Percentiles rank a stretch among this genome's conserved stretches.
Conservation (phyloP, 495 filamentous ascomycete species). For the Penicillium riverlandense region DNA sequence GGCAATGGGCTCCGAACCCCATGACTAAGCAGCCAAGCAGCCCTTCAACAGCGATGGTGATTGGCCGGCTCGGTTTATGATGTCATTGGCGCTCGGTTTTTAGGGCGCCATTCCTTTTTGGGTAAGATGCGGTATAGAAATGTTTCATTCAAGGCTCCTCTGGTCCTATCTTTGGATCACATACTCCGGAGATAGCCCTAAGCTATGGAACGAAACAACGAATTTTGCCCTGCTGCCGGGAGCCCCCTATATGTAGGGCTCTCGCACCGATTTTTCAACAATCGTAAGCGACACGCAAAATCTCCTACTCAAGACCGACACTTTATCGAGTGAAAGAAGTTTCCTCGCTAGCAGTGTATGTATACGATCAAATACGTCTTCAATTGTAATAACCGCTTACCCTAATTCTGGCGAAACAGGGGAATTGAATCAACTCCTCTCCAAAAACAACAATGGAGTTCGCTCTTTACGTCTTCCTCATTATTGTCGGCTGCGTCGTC, state of each 20-base stretch:
- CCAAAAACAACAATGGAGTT: slow-evolving; percentile 8
- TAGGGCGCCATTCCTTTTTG: slow-evolving; percentile 9
- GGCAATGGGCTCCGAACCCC: too few species aligned
- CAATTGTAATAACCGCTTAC: not conserved
- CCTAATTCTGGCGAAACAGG: not conserved
- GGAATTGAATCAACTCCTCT: not conserved
- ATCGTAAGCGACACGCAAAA: too few species aligned
- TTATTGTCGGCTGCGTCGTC: slow-evolving; percentile 19
- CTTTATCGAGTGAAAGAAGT: too few species aligned
- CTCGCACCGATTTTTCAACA: not conserved
- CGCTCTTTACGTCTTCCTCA: slow-evolving; percentile 20
- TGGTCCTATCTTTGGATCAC: slow-evolving; percentile 11
- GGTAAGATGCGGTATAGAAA: slow-evolving; percentile 6
- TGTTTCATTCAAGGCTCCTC: not conserved
- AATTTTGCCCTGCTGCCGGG: not conserved
- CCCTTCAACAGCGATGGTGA: not conserved
- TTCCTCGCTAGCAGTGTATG: too few species aligned
- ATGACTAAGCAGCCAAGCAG: not conserved
- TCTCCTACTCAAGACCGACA: too few species aligned
- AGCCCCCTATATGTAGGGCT: slow-evolving; percentile 1
- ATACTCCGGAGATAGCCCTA: not conserved
- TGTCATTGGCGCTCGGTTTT: slow-evolving; percentile 6
- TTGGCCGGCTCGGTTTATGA: slow-evolving; percentile 23
- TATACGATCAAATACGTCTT: too few species aligned
- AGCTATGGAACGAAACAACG: not conserved